phyloP scores from a whole-genome alignment of 192 early-diverging fungal species.

The Piromyces sp. region DNA sequence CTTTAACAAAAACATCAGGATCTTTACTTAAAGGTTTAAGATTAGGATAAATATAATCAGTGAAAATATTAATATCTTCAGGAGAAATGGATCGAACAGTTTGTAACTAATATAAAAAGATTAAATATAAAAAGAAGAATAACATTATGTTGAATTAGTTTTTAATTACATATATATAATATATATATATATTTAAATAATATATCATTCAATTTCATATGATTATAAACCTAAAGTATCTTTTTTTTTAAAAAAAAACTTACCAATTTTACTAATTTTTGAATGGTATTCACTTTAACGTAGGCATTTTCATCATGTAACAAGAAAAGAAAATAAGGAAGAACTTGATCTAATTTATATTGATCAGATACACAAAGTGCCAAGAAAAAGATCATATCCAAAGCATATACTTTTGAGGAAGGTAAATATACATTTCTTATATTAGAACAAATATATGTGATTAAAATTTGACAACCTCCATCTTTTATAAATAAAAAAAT shows the following conservation, averaged over 20 bases:
- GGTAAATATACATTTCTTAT: conserved; percentile 55
- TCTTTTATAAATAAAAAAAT: conserved; percentile 15
- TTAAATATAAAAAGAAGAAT: no score
- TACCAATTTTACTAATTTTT: conserved; percentile 53
- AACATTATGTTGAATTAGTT: no score
- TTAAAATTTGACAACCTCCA: conserved; percentile 43
- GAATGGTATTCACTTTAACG: conserved; percentile 44
- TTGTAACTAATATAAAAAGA: conserved; percentile 24
- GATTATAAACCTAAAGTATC: no score
- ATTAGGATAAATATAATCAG: conserved; percentile 72
- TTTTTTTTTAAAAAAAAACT: no score
- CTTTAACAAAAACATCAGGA: conserved; percentile 54
- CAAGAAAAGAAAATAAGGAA: conserved; percentile 58
- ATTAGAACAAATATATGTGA: conserved; percentile 44
- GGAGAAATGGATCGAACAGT: conserved; percentile 59
- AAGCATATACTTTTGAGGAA: conserved; percentile 44
- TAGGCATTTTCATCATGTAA: conserved; percentile 41
- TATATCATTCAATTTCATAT: no score
- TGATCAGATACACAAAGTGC: conserved; percentile 48
- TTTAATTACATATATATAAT: no score
- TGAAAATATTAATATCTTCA: conserved; percentile 70
- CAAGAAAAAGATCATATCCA: conserved; percentile 57
- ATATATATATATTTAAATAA: no score
- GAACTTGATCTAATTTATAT: conserved; percentile 49
- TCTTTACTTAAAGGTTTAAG: conserved; percentile 53